Evolutionary conservation across 352 stramenopile genomes (phyloP).

Genomic region (Pythium folliculosum): DNA sequence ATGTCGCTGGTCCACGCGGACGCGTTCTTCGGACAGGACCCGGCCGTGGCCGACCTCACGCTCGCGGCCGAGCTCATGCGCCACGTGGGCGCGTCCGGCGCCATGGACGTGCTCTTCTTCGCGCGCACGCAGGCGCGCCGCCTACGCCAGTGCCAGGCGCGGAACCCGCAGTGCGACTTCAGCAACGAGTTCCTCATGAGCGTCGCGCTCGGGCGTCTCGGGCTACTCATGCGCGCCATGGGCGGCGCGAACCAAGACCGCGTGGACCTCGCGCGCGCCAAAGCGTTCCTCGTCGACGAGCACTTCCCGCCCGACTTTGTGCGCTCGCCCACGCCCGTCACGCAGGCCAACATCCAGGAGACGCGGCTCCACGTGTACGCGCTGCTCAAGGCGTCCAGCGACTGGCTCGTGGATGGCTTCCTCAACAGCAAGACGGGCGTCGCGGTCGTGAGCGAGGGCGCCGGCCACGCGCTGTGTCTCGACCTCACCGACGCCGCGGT

Average conservation of each 20-base stretch:
- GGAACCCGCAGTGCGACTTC: conserved; percentile 25
- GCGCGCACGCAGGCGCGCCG: conserved; percentile 12
- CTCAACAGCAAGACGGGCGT: not conserved
- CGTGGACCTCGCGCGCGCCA: conserved; percentile 21
- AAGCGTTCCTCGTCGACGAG: conserved; percentile 41
- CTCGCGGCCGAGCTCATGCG: conserved; percentile 36
- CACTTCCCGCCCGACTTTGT: conserved; percentile 30
- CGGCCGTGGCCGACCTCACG: conserved; percentile 28
- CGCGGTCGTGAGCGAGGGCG: conserved; percentile 4
- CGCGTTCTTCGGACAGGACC: conserved; percentile 41
- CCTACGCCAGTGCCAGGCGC: conserved; percentile 6
- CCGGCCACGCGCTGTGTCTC: conserved; percentile 13
- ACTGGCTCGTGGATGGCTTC: conserved; percentile 18
- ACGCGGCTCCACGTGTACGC: conserved; percentile 13
- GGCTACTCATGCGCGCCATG: conserved; percentile 12
- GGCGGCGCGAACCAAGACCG: conserved; percentile 13
- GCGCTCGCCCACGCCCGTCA: conserved; percentile 20
- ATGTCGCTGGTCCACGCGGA: conserved; percentile 48
- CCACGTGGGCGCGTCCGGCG: conserved; percentile 10
- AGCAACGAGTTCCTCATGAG: conserved; percentile 22
- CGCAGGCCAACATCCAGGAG: conserved; percentile 21
- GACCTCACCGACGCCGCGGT: not conserved
- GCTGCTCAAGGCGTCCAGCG: conserved; percentile 9
- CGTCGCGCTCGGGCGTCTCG: conserved; percentile 8
- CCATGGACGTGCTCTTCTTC: conserved; percentile 17